These are phyloP conservation scores for Torrubiella hemipterigena DNA, from an alignment of 2,329 filamentous ascomycete genomes.

Conservation along the genomic window DNA sequence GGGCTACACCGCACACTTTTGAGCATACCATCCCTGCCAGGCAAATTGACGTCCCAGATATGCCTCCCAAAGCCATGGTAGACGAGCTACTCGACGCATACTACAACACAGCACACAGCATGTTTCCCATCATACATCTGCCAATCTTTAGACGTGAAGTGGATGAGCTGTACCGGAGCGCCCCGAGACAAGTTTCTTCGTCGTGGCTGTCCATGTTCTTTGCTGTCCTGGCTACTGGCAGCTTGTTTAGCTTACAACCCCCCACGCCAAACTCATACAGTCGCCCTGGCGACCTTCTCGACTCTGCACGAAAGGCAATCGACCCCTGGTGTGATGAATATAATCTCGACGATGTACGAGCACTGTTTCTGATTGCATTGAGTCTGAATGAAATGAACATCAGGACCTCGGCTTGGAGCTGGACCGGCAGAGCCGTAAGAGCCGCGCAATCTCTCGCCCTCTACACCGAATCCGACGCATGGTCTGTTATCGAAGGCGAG, in stretches of 20 bases:
- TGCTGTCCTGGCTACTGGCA: constrained; percentile 70
- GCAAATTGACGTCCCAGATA: constrained; percentile 43
- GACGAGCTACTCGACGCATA: constrained; percentile 69
- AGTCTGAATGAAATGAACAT: constrained; percentile 79
- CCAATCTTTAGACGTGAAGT: constrained; percentile 67
- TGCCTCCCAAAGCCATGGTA: constrained; percentile 59
- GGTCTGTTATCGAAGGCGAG: constrained; percentile 67
- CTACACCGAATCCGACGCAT: constrained; percentile 61
- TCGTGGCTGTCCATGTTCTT: constrained; percentile 76
- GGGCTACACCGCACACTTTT: constrained; percentile 63
- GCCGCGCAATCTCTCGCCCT: constrained; percentile 76
- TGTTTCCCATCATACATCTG: constrained; percentile 82
- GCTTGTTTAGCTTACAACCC: constrained; percentile 51
- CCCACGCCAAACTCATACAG: constrained; percentile 40
- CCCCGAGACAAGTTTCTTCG: constrained; percentile 44
- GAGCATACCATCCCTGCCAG: constrained; percentile 39
- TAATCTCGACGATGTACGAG: constrained; percentile 62
- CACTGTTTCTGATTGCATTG: constrained; percentile 61
- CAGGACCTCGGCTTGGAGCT: constrained; percentile 74
- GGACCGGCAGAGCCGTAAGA: constrained; percentile 69
- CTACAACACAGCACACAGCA: constrained; percentile 62
- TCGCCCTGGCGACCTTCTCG: constrained; percentile 52
- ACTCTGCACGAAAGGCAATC: constrained; percentile 55
- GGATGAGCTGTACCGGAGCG: constrained; percentile 63
- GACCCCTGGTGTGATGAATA: constrained; percentile 76